Evolutionary conservation across 2,329 filamentous ascomycete genomes (phyloP).

Genomic region (Ophiostoma piceae): DNA sequence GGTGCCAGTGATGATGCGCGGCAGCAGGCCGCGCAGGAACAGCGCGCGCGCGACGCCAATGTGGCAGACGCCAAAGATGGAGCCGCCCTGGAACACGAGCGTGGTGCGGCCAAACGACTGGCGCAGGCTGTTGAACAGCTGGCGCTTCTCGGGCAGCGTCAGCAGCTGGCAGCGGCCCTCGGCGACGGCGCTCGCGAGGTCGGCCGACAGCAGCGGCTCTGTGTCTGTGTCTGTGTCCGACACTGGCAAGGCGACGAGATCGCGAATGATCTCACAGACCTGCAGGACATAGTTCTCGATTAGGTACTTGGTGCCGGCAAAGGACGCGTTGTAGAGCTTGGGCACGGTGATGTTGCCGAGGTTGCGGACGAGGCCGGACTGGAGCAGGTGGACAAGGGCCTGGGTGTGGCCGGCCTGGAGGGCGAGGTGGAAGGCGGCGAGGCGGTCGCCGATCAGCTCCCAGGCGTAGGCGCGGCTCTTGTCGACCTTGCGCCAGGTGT

Average conservation of each 20-base stretch:
- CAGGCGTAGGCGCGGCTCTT: slow-evolving; percentile 81
- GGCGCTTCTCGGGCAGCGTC: slow-evolving; percentile 53
- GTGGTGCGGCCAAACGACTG: slow-evolving; percentile 84
- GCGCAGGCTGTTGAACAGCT: slow-evolving; percentile 79
- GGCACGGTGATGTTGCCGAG: slow-evolving; percentile 84
- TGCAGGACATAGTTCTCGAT: slow-evolving; percentile 89
- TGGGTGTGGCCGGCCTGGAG: slow-evolving; percentile 56
- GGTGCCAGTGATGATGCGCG: slow-evolving; percentile 85
- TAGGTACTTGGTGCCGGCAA: slow-evolving; percentile 80
- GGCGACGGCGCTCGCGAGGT: slow-evolving; percentile 25
- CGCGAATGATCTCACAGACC: slow-evolving; percentile 72
- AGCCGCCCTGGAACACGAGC: slow-evolving; percentile 80
- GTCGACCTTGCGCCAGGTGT: slow-evolving; percentile 73
- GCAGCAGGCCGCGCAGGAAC: slow-evolving; percentile 72
- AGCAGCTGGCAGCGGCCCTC: slow-evolving; percentile 23
- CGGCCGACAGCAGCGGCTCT: slow-evolving; percentile 17
- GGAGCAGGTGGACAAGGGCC: slow-evolving; percentile 70
- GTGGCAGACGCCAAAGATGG: slow-evolving; percentile 87
- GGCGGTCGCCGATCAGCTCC: slow-evolving; percentile 70
- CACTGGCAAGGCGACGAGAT: slow-evolving; percentile 64
- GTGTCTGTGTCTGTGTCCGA: not conserved
- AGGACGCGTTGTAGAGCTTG: slow-evolving; percentile 75
- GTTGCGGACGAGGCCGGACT: slow-evolving; percentile 75
- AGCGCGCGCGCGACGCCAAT: slow-evolving; percentile 85
- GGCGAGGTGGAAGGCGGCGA: slow-evolving; percentile 35